Evolutionary conservation across 2,329 filamentous ascomycete species (phyloP), one percentile per base, ranked within the genome.

Genomic region (Fusarium denticulatum): DNA sequence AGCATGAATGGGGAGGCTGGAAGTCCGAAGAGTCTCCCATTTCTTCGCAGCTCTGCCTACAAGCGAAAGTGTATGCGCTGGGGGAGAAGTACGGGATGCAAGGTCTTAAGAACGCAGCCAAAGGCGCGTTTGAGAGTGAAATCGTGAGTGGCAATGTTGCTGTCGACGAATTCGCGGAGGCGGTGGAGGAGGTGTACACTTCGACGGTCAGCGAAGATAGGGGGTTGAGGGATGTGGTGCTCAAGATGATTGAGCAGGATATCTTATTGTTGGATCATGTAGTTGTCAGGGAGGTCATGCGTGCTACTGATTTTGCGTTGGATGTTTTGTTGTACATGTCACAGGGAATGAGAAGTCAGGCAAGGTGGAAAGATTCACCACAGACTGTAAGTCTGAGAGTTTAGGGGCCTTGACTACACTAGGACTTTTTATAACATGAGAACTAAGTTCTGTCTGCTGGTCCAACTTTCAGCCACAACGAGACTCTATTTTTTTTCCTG

Each of bases 61-160:
- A 60, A 1, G 57, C 34, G 0, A 60, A 60, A 0, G 24, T 39
- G 0, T 60, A 60, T 0, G 43, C 26, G 1, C 26, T 50, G 0
- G 57, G 43, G 5, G 26, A 30, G 14, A 58, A 58, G 2, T 52
- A 60, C 4, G 0, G 24, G 0, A 39, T 52, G 0, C 0, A 39
- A 1, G 43, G 43, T 0, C 12, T 50, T 0, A 60, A 50, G 28
- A n/a, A 30, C 3, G 22, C 0, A 20, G 43, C 43, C 5, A 6
- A 30, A 22, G 0, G 16, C 0, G 1, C 7, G 1, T 50, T 50
- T 6, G 32, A 32, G 1, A 28, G 13, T 0, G 34, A 59, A 5
- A 18, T 37, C 2, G 7, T 16, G 16, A 24, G 43, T 12, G 50
- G 34, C 1, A 37, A 26, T 2, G 50, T 9, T 28, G n/a, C n/a